These are phyloP conservation scores for Mallotus japonicus DNA, from an alignment of 441 rosid genomes.

Conservation along the genomic window DNA sequence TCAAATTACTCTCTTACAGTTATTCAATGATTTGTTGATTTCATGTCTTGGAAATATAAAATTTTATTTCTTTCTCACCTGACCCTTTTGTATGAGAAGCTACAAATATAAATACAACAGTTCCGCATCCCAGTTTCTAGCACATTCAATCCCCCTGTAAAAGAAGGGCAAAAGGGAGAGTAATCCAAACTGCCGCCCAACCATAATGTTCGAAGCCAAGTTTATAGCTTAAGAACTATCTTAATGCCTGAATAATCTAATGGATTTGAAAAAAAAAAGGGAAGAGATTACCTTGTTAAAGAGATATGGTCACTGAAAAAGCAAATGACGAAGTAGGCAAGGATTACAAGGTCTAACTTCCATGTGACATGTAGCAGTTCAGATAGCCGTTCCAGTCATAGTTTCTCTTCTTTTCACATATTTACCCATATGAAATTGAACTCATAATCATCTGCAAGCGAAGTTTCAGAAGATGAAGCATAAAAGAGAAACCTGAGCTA, in stretches of 20 bases:
- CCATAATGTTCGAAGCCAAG: neutral
- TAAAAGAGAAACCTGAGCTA: neutral
- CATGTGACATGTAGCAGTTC: neutral
- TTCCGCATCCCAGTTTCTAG: too few species aligned
- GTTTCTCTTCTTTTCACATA: neutral
- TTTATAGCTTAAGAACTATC: neutral
- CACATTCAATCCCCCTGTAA: too few species aligned
- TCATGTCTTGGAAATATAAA: slow-evolving; percentile 34
- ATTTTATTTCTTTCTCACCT: neutral
- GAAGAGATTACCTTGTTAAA: neutral
- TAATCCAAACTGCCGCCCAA: neutral
- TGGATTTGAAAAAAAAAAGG: neutral
- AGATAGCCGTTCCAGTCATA: neutral
- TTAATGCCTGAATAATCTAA: neutral
- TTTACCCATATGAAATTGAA: neutral
- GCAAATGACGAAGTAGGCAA: neutral
- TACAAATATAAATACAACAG: neutral
- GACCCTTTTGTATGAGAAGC: neutral
- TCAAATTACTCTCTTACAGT: slow-evolving; percentile 16
- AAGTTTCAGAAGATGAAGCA: neutral
- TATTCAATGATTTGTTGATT: slow-evolving; percentile 16
- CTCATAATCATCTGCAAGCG: neutral
- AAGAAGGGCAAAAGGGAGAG: too few species aligned
- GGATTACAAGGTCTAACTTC: neutral
- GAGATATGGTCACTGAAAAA: neutral